Percentiles rank a stretch among this genome's conserved stretches.
Evolutionary conservation across 164 flowering plant species (phyloP).

Genomic region (Akebia trifoliata): DNA sequence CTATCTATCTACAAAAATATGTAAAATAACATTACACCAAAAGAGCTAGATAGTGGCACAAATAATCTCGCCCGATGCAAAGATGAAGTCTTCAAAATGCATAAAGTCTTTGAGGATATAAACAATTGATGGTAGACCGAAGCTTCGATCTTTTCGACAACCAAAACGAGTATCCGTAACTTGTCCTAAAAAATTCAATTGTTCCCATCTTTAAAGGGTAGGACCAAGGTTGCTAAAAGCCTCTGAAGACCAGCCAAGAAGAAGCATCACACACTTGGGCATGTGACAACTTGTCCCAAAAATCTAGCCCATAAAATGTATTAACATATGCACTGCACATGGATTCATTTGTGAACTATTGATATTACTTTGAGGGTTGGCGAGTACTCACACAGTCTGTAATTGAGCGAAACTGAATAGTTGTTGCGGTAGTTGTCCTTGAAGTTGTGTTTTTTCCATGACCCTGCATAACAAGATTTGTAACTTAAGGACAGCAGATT

Average conservation of each 20-base stretch:
- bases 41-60: not conserved
- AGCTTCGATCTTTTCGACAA: not conserved
- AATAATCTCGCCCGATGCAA: not conserved
- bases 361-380: not conserved
- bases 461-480: conserved; percentile 25
- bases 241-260: not conserved
- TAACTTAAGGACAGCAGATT: too few species aligned
- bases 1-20: too few species aligned
- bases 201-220: not conserved
- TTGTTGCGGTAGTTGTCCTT: conserved; percentile 38
- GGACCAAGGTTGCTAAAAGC: not conserved
- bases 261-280: not conserved
- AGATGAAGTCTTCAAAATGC: not conserved
- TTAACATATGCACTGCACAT: too few species aligned
- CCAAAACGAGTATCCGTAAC: not conserved
- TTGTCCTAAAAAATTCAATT: not conserved
- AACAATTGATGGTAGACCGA: not conserved
- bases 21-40: too few species aligned
- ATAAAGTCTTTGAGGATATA: not conserved
- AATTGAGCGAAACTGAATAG: conserved; percentile 45
- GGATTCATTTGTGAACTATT: too few species aligned
- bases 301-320: not conserved
- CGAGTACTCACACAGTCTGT: conserved; percentile 50
- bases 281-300: not conserved
- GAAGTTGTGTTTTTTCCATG: conserved; percentile 42